Evolutionary conservation across 768 basidiomycete genomes (phyloP), one percentile per base, ranked within the genome.

Genomic region (Exidia glandulosa): DNA sequence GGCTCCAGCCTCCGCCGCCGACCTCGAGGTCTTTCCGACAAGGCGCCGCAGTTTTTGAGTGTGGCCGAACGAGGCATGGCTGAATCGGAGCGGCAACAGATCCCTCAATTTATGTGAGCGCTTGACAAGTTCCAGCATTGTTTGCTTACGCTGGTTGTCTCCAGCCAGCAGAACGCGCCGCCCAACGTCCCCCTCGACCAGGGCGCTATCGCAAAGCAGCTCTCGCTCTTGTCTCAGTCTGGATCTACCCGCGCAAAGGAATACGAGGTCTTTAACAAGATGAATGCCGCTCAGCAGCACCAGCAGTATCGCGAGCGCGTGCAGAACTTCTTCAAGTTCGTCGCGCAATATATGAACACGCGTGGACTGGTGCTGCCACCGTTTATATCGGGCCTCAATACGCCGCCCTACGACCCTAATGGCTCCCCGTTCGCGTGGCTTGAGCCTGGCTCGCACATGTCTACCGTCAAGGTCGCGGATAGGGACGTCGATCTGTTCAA

Each of bases 401-500:
- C 77, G 13, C 74, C 79, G 3, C 75, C 73, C 57, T 91, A 82
- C 63, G 88, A 92, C 69, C 83, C 81, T 30, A 70, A 69, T 50
- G 77, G 73, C 47, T 83, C 88, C 1, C 78, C 73, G 25, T 91
- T 86, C 84, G 81, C 82, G 66, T 72, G 73, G 57, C 73, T 92
- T 61, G 87, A 90, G 61, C 75, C 80, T 30, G 80, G 83, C 12
- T 64, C 66, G 10, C 86, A 87, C 63, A 64, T 78, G 12, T 90
- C 90, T 32, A 72, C 78, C 41, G 77, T 92, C 23, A 54, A 14
- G 50, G 16, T 27, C 50, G 86, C 83, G 2, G 87, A 86, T 19
- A 86, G 80, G 69, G 88, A 90, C 64, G 72, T 92, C 50, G 85
- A 88, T 68, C 70, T 92, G n/a, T 84, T 86, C 70, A 86, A 78